Evolutionary conservation across 495 filamentous ascomycete genomes (phyloP), one percentile per base, ranked within the genome.

Genomic region (Aspergillus ellipticus): DNA sequence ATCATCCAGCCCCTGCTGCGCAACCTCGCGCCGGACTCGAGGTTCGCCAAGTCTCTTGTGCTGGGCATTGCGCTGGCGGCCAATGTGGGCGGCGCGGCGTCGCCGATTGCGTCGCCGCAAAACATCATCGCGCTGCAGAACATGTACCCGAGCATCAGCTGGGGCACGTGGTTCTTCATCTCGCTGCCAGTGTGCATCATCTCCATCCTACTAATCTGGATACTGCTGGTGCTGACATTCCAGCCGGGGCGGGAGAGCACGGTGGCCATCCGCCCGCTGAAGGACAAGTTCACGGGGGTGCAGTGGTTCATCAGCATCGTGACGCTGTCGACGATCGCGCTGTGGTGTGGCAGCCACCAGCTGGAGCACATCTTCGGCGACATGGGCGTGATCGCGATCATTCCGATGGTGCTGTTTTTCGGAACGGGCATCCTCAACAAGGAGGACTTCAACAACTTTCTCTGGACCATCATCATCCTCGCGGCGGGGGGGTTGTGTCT

Each of bases 391-490:
- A 88, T 99, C 43, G 94, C 94, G 51, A 95, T 99, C 67, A 89
- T 99, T 56, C 94, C 94, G 7, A 85, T 99, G 39, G 89, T 94
- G 35, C 75, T 96, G 31, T 99, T 99, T 81, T 99, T 97, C 65
- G 94, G 94, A 52, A 90, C 92, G 10, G 94, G 94, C 35, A 96
- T 99, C 66, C 82, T 99, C 11, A 99, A 92, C 24, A 99, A 99
- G 69, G 94, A 97, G 73, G 94, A 99, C 69, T 99, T 99, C 67
- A 99, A 99, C 78, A 99, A 99, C 66, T 99, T 99, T 74, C 87
- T 97, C 29, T 99, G 94, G 94, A 99, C 94, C 22, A 97, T 99
- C 72, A 97, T 99, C 75, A 97, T 99, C 63, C 85, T 99, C 17
- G 94, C 94, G 0, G 94, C 95, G 15, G 94, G 94, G 39, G 94